Evolutionary conservation across 2,329 filamentous ascomycete species (phyloP).

Genomic region (Cucurbitaria berberidis): DNA sequence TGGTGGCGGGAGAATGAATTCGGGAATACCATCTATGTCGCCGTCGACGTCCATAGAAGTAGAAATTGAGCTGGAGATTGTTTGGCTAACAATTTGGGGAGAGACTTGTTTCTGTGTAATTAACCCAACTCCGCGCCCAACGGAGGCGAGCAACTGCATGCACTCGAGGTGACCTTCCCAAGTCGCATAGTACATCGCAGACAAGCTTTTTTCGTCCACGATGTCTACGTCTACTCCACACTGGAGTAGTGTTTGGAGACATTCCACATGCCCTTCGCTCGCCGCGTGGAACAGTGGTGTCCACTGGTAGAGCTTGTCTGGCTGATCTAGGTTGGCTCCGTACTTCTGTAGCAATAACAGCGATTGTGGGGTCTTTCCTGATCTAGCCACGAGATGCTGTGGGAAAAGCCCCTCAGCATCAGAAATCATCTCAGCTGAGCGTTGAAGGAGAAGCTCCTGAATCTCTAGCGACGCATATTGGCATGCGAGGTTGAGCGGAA

Average conservation of each 20-base stretch:
- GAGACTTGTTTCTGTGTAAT: constrained; percentile 43
- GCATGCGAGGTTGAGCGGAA: constrained; percentile 92
- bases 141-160: constrained; percentile 81
- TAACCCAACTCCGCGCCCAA: constrained; percentile 44
- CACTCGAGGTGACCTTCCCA: constrained; percentile 97
- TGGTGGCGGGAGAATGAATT: constrained; percentile 88
- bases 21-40: constrained; percentile 87
- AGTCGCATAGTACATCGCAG: constrained; percentile 96
- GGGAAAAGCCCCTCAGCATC: constrained; percentile 96
- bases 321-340: constrained; percentile 87
- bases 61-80: constrained; percentile 45
- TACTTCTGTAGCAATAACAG: constrained; percentile 81
- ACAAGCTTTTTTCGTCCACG: constrained; percentile 88
- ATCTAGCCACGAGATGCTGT: constrained; percentile 93
- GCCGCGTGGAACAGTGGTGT: constrained; percentile 95
- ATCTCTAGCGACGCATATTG: constrained; percentile 88
- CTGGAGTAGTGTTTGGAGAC: constrained; percentile 79
- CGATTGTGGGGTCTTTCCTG: constrained; percentile 79
- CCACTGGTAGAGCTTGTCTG: constrained; percentile 97
- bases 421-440: constrained; percentile 81
- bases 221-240: constrained; percentile 79
- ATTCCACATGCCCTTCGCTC: constrained; percentile 92
- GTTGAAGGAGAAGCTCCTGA: constrained; percentile 81
- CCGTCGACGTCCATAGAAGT: constrained; percentile 64
- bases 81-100: constrained; percentile 51